Conservation (phyloP, 257 asterid genomes). For the Marsdenia floribunda region DNA sequence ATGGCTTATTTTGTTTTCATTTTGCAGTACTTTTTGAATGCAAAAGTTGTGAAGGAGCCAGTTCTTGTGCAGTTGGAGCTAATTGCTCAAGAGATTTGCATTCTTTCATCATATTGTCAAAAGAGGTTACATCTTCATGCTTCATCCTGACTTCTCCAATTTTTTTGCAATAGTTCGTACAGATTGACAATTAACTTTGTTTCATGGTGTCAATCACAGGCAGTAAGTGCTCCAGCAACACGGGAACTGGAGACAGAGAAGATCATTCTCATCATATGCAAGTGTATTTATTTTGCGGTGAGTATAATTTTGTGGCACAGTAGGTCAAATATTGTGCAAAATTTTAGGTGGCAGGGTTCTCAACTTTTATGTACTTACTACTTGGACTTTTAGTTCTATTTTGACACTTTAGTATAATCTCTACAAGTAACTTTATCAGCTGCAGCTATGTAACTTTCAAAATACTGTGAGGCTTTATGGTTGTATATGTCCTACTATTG, state of each 20-base stretch:
- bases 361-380: neutral
- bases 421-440: neutral
- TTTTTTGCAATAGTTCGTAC: neutral
- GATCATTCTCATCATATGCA: constrained; percentile 27
- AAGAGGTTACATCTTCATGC: constrained; percentile 23
- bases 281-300: constrained; percentile 37
- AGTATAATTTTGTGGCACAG: constrained; percentile 15
- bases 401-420: neutral
- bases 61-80: constrained; percentile 41
- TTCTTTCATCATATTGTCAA: constrained; percentile 31
- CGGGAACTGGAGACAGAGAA: constrained; percentile 25
- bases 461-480: neutral
- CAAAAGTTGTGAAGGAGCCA: constrained; percentile 40
- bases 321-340: neutral
- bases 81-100: constrained; percentile 34
- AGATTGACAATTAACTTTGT: constrained; percentile 4
- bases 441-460: neutral
- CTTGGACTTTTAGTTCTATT: neutral
- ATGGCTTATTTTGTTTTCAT: constrained; percentile 7
- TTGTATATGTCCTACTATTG: neutral
- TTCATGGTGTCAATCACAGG: constrained; percentile 22
- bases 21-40: constrained; percentile 36
- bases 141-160: neutral
- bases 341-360: neutral
- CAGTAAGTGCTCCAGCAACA: constrained; percentile 5